Conservation (phyloP, 352 stramenopile species). For the Phytophthora cajani region DNA sequence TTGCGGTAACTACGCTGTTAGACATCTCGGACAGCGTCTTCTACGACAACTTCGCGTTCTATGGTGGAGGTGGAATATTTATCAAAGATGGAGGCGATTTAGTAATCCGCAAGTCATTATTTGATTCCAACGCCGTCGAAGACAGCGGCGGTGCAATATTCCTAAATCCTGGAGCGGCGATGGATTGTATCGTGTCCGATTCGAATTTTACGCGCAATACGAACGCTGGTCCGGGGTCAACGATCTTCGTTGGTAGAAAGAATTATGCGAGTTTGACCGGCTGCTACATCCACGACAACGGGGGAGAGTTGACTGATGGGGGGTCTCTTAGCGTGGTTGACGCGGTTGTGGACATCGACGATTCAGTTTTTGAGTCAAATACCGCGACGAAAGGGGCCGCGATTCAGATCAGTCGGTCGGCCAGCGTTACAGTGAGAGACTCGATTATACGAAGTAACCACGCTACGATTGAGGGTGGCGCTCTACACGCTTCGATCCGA, state of each 20-base stretch:
- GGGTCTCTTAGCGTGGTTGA: conserved; percentile 58
- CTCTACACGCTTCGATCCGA: conserved; percentile 56
- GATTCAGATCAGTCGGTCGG: conserved; percentile 55
- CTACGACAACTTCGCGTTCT: conserved; percentile 58
- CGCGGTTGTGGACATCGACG: conserved; percentile 37
- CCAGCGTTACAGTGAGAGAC: conserved; percentile 38
- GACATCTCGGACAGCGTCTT: conserved; percentile 37
- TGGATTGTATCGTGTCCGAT: conserved; percentile 30
- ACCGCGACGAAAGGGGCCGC: conserved; percentile 45
- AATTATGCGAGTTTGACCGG: conserved; percentile 37
- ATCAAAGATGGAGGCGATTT: conserved; percentile 44
- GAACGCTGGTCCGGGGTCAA: conserved; percentile 60
- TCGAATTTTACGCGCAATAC: conserved; percentile 50
- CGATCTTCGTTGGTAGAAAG: conserved; percentile 63
- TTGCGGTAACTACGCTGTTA: conserved; percentile 29
- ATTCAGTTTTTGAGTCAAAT: conserved; percentile 51
- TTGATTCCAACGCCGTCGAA: conserved; percentile 49
- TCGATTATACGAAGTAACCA: conserved; percentile 49
- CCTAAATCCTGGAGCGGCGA: conserved; percentile 41
- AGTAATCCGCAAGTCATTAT: conserved; percentile 17
- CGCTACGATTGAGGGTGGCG: conserved; percentile 41
- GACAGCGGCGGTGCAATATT: conserved; percentile 58
- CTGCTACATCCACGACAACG: conserved; percentile 45
- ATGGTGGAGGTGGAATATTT: conserved; percentile 66
- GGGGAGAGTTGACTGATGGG: conserved; percentile 44